Base-by-base conservation (phyloP, 305 asterid species). In the Rubia tinctorum region DNA sequence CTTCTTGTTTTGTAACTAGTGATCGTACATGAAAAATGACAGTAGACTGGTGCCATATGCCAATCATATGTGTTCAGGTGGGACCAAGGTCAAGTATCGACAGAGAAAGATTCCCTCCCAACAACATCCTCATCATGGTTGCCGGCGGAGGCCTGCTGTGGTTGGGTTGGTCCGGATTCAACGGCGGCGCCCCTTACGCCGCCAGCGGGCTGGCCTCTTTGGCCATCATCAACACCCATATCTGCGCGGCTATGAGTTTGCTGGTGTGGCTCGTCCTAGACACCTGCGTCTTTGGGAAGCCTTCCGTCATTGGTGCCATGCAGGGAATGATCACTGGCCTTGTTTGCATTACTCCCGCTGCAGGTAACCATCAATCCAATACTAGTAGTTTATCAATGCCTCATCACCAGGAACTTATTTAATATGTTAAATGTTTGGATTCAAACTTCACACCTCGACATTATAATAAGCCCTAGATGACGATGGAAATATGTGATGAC, bases 111-210 rank as follows among this genome's bases (percentile, higher is more conserved):
- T 83, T 47, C 62, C 81, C 78, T 10, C 85, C 87, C 20, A 83
- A 83, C 73, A 83, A 81, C 75, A 70, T 83, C 49, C 78, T 81
- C 20, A 10, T 79, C 70, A 76, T 83, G 83, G 63, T 81, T 6
- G 79, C 82, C 39, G 87, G 87, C 13, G 87, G 80, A 4, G 85
- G 84, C 13, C 80, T 83, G 71, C 69, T 84, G 34, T 84, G 87
- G 87, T 69, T 84, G 83, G 85, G 87, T 7, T 84, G 79, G 87
- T 76, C 73, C 0, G 85, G 87, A 66, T 84, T 84, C 83, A 84
- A 84, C 5, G 85, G 85, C 6, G 85, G 83, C 0, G 87, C 79
- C 6, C 83, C 85, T 8, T 84, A 81, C 22, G 74, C 85, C 0
- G 79, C 85, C 8, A 71, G 71, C 66, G 49, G 49, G 0, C 39